Conservation (phyloP, 2,329 filamentous ascomycete species). For the Cladosporium sp. region DNA sequence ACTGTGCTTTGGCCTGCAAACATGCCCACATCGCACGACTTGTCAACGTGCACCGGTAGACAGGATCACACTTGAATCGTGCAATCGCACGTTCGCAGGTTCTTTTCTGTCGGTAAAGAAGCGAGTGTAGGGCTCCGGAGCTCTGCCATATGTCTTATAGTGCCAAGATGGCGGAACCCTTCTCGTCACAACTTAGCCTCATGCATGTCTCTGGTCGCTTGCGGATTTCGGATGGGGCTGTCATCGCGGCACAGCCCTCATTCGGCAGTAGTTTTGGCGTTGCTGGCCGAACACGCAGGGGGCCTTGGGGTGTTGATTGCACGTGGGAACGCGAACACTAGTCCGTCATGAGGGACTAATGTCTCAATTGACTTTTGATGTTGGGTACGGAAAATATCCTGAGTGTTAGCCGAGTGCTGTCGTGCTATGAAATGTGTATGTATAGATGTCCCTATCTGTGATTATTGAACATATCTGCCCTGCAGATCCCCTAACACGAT, state of each 20-base stretch:
- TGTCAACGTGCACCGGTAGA: not conserved
- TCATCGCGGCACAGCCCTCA: not conserved
- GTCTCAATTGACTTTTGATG: not conserved
- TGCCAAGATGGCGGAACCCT: not conserved
- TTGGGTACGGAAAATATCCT: not conserved
- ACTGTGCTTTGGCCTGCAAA: not conserved
- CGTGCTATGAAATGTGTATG: not conserved
- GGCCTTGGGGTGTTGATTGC: not conserved
- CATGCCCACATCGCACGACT: not conserved
- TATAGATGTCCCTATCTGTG: not conserved
- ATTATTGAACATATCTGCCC: not conserved
- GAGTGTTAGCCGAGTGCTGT: not conserved
- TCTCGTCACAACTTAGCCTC: not conserved
- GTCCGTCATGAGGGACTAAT: not conserved
- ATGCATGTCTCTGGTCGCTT: slow-evolving; percentile 13
- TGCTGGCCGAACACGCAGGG: not conserved
- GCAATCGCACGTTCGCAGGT: not conserved
- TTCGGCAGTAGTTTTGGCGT: not conserved
- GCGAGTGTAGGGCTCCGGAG: not conserved
- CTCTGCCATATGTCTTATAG: slow-evolving; percentile 3
- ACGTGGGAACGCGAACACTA: slow-evolving; percentile 1
- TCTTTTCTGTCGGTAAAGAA: not conserved
- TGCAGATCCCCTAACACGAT: not conserved
- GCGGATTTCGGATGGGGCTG: not conserved
- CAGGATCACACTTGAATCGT: not conserved